A percentile compares a stretch with the other conserved stretches of the same genome.
phyloP scores from a whole-genome alignment of 345 rosid species.

The Syzygium aqueum region DNA sequence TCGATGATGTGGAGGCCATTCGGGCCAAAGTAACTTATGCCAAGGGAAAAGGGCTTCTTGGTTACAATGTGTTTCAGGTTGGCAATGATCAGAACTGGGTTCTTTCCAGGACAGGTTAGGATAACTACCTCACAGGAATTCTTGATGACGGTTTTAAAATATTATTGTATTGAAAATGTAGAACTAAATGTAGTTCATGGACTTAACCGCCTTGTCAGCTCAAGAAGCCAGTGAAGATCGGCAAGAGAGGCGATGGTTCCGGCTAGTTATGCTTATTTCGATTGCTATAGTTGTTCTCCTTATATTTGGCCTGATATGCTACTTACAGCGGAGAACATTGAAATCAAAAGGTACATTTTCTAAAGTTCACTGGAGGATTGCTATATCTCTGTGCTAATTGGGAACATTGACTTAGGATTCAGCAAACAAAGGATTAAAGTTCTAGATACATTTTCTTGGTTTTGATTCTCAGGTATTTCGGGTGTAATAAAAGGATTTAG shows the following conservation, averaged over 20 bases:
- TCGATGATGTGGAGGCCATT: constrained; percentile 28
- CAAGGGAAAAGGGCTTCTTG: constrained; percentile 23
- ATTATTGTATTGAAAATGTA: neutral
- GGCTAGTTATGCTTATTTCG: constrained; percentile 14
- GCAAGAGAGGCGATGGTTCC: constrained; percentile 4
- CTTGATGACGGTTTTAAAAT: neutral
- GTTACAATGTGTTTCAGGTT: constrained; percentile 25
- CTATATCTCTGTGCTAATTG: neutral
- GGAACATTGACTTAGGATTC: neutral
- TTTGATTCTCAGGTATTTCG: neutral
- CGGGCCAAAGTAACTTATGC: constrained; percentile 29
- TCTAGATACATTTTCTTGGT: neutral
- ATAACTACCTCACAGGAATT: neutral
- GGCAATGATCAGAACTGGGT: constrained; percentile 25
- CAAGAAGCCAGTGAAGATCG: constrained; percentile 2
- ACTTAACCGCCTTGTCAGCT: constrained; percentile 9
- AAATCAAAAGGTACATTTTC: constrained; percentile 11
- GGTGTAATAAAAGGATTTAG: neutral
- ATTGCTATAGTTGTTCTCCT: constrained; percentile 8
- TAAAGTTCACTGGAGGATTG: neutral
- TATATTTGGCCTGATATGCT: neutral
- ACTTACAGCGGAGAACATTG: constrained; percentile 2
- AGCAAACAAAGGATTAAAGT: neutral
- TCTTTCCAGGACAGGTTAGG: constrained; percentile 27
- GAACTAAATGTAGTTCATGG: neutral